These are phyloP conservation scores for Massarina eburnea DNA, from an alignment of 2,329 filamentous ascomycete species.

Conservation along the genomic window DNA sequence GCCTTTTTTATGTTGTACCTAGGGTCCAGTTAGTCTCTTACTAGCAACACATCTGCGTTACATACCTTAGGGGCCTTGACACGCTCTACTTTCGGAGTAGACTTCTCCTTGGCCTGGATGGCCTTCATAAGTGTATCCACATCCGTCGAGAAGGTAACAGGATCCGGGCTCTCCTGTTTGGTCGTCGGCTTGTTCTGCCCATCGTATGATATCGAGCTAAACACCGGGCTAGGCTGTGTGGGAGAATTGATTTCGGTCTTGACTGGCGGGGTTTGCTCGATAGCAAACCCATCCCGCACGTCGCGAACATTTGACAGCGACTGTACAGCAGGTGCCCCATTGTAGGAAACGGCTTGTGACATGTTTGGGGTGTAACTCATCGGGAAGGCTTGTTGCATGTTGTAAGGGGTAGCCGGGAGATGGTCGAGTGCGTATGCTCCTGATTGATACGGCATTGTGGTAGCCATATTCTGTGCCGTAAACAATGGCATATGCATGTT, in stretches of 20 bases:
- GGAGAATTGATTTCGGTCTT: constrained; percentile 49
- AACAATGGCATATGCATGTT: constrained; percentile 42
- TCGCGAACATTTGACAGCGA: constrained; percentile 31
- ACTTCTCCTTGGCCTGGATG: constrained; percentile 69
- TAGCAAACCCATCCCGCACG: constrained; percentile 26
- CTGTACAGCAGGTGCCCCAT: constrained; percentile 22
- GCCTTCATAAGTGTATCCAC: constrained; percentile 87
- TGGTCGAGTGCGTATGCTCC: constrained; percentile 40
- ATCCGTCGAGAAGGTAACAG: constrained; percentile 72
- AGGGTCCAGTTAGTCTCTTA: background rate
- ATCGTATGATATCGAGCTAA: constrained; percentile 36
- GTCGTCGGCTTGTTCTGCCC: constrained; percentile 45
- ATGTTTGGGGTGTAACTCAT: constrained; percentile 29
- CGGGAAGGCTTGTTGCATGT: constrained; percentile 37
- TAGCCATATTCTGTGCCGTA: constrained; percentile 26
- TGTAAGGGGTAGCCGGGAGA: constrained; percentile 38
- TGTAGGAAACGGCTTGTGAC: constrained; percentile 30
- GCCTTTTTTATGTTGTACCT: constrained; percentile 30
- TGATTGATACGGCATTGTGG: constrained; percentile 39
- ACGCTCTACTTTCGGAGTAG: constrained; percentile 28
- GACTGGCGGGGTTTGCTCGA: constrained; percentile 38
- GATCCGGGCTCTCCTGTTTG: constrained; percentile 46
- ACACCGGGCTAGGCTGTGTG: constrained; percentile 43
- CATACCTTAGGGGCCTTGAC: constrained; percentile 36
- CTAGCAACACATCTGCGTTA: background rate